A percentile compares a stretch with the other conserved stretches of the same genome.
Conservation (phyloP, 208 protist genomes). For the Trypanosomatidae sp. region DNA sequence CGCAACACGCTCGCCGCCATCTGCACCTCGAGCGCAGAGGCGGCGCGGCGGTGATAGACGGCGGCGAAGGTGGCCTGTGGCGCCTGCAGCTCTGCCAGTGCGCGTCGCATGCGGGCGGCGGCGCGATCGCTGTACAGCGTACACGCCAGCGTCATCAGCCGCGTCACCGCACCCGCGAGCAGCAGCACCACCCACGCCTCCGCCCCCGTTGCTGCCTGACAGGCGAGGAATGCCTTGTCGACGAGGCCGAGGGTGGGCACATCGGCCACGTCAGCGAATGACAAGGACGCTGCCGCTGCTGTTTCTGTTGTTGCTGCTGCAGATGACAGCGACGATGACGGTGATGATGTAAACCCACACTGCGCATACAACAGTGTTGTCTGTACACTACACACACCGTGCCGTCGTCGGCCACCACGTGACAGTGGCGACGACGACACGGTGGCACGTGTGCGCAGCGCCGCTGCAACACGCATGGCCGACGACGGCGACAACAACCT, state of each 20-base stretch:
- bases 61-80: slow-evolving; percentile 64
- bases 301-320: too few relatives aligned
- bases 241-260: slow-evolving; percentile 9
- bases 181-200: slow-evolving; percentile 40
- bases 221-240: slow-evolving; percentile 25
- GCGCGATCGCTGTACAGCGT: slow-evolving; percentile 82
- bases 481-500: too few relatives aligned
- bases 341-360: too few relatives aligned
- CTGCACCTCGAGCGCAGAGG: slow-evolving; percentile 69
- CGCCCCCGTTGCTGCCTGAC: slow-evolving; percentile 23
- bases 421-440: too few relatives aligned
- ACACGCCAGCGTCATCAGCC: slow-evolving; percentile 46
- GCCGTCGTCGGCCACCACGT: too few relatives aligned
- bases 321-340: too few relatives aligned
- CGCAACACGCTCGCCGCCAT: slow-evolving; percentile 52
- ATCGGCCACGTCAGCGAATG: too few relatives aligned
- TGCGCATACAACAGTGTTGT: too few relatives aligned
- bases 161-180: slow-evolving; percentile 29
- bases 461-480: too few relatives aligned
- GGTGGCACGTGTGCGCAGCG: too few relatives aligned
- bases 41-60: slow-evolving; percentile 54
- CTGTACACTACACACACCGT: too few relatives aligned
- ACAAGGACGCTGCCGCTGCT: too few relatives aligned
- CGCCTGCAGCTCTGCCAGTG: slow-evolving; percentile 39
- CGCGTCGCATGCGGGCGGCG: slow-evolving; percentile 54